Evolutionary conservation across 1,139 yeast species (phyloP).

Genomic region (Pichia sp.): DNA sequence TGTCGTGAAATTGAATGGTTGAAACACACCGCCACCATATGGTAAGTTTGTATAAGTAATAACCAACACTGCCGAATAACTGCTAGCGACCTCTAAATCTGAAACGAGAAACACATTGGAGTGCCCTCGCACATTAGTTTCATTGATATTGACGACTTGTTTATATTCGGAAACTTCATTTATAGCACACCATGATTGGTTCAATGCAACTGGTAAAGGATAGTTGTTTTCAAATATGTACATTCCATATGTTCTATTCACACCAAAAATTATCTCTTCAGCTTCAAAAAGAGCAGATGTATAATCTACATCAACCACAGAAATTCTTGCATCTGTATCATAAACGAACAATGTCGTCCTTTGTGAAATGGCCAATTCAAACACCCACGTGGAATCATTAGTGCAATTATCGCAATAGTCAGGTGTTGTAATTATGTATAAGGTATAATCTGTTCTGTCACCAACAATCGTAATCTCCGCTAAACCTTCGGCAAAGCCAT

Average conservation of each 20-base stretch:
- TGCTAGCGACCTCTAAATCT: constrained; percentile 55
- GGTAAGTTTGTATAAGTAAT: constrained; percentile 35
- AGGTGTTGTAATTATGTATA: constrained; percentile 46
- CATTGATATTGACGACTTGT: constrained; percentile 30
- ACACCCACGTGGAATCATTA: constrained; percentile 41
- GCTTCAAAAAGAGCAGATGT: constrained; percentile 53
- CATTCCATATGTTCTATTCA: constrained; percentile 31
- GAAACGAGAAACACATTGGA: constrained; percentile 28
- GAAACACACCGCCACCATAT: constrained; percentile 63
- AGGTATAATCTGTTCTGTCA: constrained; percentile 21
- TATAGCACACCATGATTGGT: constrained; percentile 71
- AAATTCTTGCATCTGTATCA: constrained; percentile 54
- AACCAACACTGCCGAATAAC: constrained; percentile 60
- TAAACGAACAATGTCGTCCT: constrained; percentile 61
- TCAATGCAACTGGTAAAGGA: constrained; percentile 36
- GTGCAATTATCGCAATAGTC: constrained; percentile 29
- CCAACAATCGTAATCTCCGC: constrained; percentile 33
- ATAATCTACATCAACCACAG: constrained; percentile 67
- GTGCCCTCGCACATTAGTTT: constrained; percentile 5
- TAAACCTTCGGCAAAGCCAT: constrained; percentile 52
- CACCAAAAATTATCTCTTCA: constrained; percentile 7
- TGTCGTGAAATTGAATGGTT: constrained; percentile 56
- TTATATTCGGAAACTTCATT: constrained; percentile 23
- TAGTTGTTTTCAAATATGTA: constrained; percentile 40
- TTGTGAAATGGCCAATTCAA: constrained; percentile 66